These are phyloP conservation scores for Citrus australasica DNA, from an alignment of 345 rosid species.

Conservation along the genomic window DNA sequence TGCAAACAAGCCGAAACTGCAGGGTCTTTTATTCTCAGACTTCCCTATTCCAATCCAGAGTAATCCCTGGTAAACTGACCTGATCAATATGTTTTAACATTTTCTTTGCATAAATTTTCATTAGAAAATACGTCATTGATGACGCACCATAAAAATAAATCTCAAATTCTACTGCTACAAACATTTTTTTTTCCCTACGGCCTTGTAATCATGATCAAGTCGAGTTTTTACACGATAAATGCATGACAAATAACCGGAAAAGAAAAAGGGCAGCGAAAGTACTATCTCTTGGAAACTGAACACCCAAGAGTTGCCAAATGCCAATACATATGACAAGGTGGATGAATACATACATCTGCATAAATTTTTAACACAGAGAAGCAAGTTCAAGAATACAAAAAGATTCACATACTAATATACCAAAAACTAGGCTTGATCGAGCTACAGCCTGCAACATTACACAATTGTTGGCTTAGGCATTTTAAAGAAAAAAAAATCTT, in stretches of 20 bases:
- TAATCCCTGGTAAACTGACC: not conserved
- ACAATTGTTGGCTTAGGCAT: not conserved
- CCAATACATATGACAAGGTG: not conserved
- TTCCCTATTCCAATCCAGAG: not conserved
- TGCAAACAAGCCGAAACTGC: too few species aligned
- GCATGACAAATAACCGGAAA: not conserved
- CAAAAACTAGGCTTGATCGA: conserved; percentile 9
- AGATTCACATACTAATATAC: not conserved
- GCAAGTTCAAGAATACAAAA: conserved; percentile 10
- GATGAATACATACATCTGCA: conserved; percentile 10
- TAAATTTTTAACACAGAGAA: not conserved
- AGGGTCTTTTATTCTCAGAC: too few species aligned
- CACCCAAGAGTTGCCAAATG: not conserved
- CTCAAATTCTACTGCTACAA: not conserved
- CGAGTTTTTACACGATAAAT: too few species aligned
- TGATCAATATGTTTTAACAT: not conserved
- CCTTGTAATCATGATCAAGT: not conserved
- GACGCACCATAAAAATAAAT: not conserved
- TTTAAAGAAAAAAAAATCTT: not conserved
- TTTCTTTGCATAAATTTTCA: not conserved
- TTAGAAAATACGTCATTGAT: not conserved
- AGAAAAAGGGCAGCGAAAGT: too few species aligned
- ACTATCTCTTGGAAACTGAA: too few species aligned
- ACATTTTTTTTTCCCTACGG: not conserved
- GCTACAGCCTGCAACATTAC: not conserved